Evolutionary conservation across 306 rosid genomes (phyloP).

Genomic region (Arachis hypogaea): DNA sequence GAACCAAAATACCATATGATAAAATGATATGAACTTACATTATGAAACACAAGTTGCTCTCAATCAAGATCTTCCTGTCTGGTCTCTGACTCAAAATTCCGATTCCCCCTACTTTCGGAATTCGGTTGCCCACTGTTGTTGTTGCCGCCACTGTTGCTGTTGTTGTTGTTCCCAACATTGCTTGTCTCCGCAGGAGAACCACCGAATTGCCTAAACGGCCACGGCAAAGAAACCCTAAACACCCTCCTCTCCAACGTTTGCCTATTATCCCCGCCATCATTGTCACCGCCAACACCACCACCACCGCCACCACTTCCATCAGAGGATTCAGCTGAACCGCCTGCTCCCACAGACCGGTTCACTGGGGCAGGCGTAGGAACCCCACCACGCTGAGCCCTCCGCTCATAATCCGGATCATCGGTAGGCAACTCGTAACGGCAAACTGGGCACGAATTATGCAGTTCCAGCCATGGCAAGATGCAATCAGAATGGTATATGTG

Average conservation of each 20-base stretch:
- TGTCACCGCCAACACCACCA: background rate
- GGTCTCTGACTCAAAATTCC: conserved; percentile 71
- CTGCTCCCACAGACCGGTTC: background rate
- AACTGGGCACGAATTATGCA: conserved; percentile 95
- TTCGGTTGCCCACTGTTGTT: conserved; percentile 53
- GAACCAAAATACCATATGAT: conserved; percentile 19
- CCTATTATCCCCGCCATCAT: conserved; percentile 32
- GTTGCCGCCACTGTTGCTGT: conserved; percentile 16
- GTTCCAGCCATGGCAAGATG: conserved; percentile 82
- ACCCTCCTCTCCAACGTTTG: conserved; percentile 56
- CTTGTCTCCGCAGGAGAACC: conserved; percentile 71
- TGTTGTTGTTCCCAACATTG: conserved; percentile 51
- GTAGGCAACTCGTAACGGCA: conserved; percentile 92
- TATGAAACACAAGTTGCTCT: conserved; percentile 49
- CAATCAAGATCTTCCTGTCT: conserved; percentile 94
- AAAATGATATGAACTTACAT: conserved; percentile 41
- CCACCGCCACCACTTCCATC: conserved; percentile 26
- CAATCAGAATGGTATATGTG: conserved; percentile 85
- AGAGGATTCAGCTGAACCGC: conserved; percentile 36
- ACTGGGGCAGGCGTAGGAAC: background rate
- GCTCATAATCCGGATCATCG: conserved; percentile 82
- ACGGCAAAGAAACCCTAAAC: conserved; percentile 70
- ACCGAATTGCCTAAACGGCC: conserved; percentile 55
- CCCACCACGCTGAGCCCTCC: conserved; percentile 45
- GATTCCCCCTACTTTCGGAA: conserved; percentile 67